These are phyloP conservation scores for Alternaria sp. DNA, from an alignment of 2,329 filamentous ascomycete genomes.

Conservation along the genomic window DNA sequence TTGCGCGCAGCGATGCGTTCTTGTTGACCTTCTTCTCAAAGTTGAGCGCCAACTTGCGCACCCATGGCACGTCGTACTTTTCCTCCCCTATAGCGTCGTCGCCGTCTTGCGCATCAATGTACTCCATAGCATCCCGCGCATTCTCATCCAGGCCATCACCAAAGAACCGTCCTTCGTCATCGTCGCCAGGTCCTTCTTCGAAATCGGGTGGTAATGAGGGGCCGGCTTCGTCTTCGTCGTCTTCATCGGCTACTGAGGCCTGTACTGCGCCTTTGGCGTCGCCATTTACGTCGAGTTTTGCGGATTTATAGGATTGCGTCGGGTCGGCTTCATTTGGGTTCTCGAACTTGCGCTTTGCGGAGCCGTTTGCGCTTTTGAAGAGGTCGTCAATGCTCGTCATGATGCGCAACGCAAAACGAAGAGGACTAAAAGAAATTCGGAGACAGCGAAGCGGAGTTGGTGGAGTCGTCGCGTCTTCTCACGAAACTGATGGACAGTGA, in stretches of 20 bases:
- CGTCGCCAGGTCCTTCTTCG: slow-evolving; percentile 64
- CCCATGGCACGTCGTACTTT: slow-evolving; percentile 83
- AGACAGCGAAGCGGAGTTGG: slow-evolving; percentile 6
- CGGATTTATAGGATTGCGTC: slow-evolving; percentile 67
- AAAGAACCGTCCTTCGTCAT: slow-evolving; percentile 95
- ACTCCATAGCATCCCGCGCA: slow-evolving; percentile 86
- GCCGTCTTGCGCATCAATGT: slow-evolving; percentile 74
- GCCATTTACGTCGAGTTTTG: slow-evolving; percentile 61
- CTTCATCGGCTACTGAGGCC: slow-evolving; percentile 59
- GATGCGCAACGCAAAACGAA: not conserved
- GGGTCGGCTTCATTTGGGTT: slow-evolving; percentile 61
- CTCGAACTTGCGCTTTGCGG: slow-evolving; percentile 68
- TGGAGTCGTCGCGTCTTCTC: slow-evolving; percentile 14
- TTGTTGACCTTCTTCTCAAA: slow-evolving; percentile 92
- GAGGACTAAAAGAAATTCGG: not conserved
- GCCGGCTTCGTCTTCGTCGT: slow-evolving; percentile 57
- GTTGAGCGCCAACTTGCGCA: slow-evolving; percentile 79
- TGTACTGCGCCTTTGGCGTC: slow-evolving; percentile 60
- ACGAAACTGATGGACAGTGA: slow-evolving; percentile 3
- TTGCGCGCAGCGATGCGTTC: slow-evolving; percentile 88
- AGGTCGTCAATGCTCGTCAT: slow-evolving; percentile 71
- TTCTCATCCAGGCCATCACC: slow-evolving; percentile 85
- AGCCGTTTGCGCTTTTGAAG: slow-evolving; percentile 65
- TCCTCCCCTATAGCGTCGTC: slow-evolving; percentile 66
- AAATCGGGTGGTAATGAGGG: slow-evolving; percentile 65